Base-by-base conservation (phyloP, 768 basidiomycete genomes). In the Tylopilus sp. region DNA sequence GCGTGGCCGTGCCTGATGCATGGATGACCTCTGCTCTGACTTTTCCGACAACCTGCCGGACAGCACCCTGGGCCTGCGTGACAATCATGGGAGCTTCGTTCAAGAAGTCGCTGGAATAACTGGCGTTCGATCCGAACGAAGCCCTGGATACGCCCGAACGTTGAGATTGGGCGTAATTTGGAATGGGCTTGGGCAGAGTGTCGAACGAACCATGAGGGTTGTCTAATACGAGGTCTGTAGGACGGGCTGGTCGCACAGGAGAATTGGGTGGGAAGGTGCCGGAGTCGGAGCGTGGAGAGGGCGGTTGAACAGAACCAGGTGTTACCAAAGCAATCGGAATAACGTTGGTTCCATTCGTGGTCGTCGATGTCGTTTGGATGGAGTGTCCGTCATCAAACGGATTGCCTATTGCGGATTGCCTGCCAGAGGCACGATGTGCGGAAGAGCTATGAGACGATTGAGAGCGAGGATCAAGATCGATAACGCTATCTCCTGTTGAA, bases 261-360 rank as follows among this genome's bases (percentile, higher is more conserved):
- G 71, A 75, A 30, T 71, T 68, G 25, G 56, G 35, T n/a, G 44
- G 38, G 36, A 61, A 49, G 40, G 55, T 39, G 17, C 53, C 49
- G 2, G 59, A 59, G 36, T 58, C 60, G 15, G 80, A 76, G 10
- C 66, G 64, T 12, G 65, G 25, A 69, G 67, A 31, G 68, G 72
- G 30, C 55, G 66, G 43, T 3, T 55, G 56, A 20, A 69, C 65
- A 11, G 78, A 75, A 20, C 80, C 80, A 17, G 86, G 80, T 21
- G 85, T 71, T 31, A 91, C 85, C 39, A 91, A 75, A 12, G 89
- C 89, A 53, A 92, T 91, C 54, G 89, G 89, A 51, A 92, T 92
- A 57, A 91, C 89, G 58, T 92, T 92, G 21, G 90, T 88, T 39
- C 81, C 80, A 63, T 88, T 85, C 13, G 88, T 85, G 40, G 81